phyloP scores from a whole-genome alignment of 2,329 filamentous ascomycete species.

The Microsporum ferrugineum region DNA sequence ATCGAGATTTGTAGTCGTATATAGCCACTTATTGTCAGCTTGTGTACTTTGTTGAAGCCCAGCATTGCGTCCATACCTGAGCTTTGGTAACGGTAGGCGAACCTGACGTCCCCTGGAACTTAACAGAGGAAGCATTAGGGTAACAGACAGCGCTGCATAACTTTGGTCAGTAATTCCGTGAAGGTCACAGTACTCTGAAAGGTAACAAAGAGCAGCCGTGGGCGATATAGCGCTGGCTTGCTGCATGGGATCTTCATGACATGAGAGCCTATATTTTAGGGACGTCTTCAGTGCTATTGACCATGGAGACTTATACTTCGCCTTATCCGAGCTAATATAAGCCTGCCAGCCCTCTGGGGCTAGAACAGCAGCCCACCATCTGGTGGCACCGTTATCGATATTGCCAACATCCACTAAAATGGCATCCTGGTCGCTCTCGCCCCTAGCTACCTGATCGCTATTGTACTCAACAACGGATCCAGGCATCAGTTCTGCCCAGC shows the following conservation, averaged over 20 bases:
- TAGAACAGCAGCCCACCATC: conserved; percentile 15
- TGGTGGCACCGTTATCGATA: conserved; percentile 5
- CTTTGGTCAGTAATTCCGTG: conserved; percentile 17
- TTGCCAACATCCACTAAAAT: conserved; percentile 8
- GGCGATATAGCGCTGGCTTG: conserved; percentile 9
- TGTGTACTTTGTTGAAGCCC: not conserved
- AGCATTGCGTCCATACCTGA: not conserved
- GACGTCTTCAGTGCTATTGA: conserved; percentile 1
- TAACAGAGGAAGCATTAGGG: conserved; percentile 16
- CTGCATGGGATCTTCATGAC: not conserved
- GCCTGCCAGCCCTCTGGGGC: conserved; percentile 13
- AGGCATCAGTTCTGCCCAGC: conserved; percentile 10
- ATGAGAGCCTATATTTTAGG: not conserved
- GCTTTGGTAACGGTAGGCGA: not conserved
- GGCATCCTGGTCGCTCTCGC: not conserved
- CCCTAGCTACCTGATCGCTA: not conserved
- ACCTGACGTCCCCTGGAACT: not conserved
- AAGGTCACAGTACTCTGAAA: conserved; percentile 16
- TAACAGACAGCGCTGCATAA: conserved; percentile 18
- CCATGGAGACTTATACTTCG: conserved; percentile 8
- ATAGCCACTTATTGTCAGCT: not conserved
- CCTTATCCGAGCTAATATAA: conserved; percentile 1
- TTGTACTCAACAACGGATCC: conserved; percentile 5
- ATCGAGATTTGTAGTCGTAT: not conserved
- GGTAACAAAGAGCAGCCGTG: conserved; percentile 14